These are phyloP conservation scores for Fusarium coicis DNA, from an alignment of 2,329 filamentous ascomycete species.

Conservation along the genomic window DNA sequence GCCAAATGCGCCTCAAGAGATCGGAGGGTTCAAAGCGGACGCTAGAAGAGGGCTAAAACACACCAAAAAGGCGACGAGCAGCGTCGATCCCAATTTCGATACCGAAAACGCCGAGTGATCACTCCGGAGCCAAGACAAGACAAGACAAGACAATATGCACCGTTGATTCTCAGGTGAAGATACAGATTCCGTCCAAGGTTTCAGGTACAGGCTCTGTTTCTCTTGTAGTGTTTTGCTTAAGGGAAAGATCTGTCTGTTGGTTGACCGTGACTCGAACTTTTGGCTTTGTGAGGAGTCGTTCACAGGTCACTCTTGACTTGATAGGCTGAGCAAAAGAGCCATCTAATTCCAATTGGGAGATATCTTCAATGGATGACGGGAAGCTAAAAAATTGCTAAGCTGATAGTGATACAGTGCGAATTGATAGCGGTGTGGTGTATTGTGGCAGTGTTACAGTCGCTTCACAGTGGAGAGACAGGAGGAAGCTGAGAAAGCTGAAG, in stretches of 20 bases:
- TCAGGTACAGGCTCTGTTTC: conserved; percentile 12
- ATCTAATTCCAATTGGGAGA: conserved; percentile 10
- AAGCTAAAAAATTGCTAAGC: background rate
- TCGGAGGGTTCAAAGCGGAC: conserved; percentile 22
- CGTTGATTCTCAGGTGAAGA: conserved; percentile 20
- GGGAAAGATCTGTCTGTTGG: background rate
- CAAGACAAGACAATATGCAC: conserved; percentile 14
- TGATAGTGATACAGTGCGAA: conserved; percentile 33
- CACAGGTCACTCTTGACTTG: background rate
- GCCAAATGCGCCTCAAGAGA: conserved; percentile 23
- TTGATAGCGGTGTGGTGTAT: conserved; percentile 10
- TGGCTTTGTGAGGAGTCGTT: conserved; percentile 6
- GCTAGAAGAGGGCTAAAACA: conserved; percentile 14
- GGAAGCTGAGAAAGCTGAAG: conserved; percentile 1
- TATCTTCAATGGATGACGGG: background rate
- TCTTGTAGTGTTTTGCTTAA: background rate
- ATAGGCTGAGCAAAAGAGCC: background rate
- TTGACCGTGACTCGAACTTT: background rate
- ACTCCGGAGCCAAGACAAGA: conserved; percentile 24
- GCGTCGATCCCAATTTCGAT: conserved; percentile 34
- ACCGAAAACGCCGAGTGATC: conserved; percentile 21
- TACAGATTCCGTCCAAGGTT: conserved; percentile 5
- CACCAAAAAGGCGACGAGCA: conserved; percentile 20
- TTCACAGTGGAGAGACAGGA: conserved; percentile 18
- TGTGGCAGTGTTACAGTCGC: background rate